Conservation (phyloP, 202 grass and related monocot species). For the Eragrostis tef region DNA sequence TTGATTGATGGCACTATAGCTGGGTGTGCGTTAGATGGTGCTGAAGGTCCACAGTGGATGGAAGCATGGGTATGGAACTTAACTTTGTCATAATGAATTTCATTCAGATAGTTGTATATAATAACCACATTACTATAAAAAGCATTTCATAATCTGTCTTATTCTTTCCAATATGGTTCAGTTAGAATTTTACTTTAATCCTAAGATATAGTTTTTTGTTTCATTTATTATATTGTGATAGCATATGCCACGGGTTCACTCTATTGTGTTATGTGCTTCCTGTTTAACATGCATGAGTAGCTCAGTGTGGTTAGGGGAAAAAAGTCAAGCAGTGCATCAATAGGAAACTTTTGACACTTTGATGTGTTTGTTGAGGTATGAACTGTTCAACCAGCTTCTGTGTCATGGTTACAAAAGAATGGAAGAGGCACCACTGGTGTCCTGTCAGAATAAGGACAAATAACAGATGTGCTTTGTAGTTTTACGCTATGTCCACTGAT, state of each 20-base stretch:
- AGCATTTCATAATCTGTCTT: constrained; percentile 24
- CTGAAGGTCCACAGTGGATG: constrained; percentile 98
- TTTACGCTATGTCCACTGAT: not conserved
- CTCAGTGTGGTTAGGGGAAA: not conserved
- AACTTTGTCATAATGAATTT: constrained; percentile 45
- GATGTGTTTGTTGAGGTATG: constrained; percentile 19
- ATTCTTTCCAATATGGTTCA: constrained; percentile 14
- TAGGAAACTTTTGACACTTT: constrained; percentile 33
- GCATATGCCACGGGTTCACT: not conserved
- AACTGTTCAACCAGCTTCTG: not conserved
- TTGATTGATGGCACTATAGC: constrained; percentile 90
- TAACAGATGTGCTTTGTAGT: not conserved
- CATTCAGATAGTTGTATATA: constrained; percentile 22
- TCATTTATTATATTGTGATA: not conserved
- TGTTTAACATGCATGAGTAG: constrained; percentile 21
- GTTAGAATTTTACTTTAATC: constrained; percentile 4
- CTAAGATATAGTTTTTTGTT: not conserved
- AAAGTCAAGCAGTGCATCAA: constrained; percentile 3
- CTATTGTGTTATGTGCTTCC: not conserved
- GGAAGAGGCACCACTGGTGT: not conserved
- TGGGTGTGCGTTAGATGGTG: constrained; percentile 92
- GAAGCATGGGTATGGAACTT: constrained; percentile 91
- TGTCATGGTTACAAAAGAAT: constrained; percentile 12
- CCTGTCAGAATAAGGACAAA: not conserved
- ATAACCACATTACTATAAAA: not conserved